Conservation (phyloP, 257 asterid genomes). For the Capsicum rhomboideum region DNA sequence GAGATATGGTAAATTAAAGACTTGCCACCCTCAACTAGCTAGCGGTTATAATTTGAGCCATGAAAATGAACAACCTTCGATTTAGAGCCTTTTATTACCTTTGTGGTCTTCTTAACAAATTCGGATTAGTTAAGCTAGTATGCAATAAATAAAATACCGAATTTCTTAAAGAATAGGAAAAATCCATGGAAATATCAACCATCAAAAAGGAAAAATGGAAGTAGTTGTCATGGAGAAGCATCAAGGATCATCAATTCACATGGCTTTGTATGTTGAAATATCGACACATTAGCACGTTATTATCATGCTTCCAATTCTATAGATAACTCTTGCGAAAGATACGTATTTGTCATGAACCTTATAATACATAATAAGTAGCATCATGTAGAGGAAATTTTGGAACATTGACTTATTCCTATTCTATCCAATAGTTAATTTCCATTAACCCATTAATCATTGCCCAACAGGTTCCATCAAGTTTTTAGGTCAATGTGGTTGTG, state of each 20-base stretch:
- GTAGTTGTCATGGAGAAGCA: background rate
- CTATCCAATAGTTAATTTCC: background rate
- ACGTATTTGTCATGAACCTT: background rate
- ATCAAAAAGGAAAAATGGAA: background rate
- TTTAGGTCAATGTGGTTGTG: background rate
- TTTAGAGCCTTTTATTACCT: background rate
- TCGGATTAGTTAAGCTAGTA: no score
- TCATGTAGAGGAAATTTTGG: background rate
- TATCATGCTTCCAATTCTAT: constrained; percentile 4
- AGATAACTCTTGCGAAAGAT: background rate
- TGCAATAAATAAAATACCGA: no score
- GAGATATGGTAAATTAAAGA: background rate
- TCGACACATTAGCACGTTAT: constrained; percentile 11
- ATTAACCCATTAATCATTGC: background rate
- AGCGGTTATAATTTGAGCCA: background rate
- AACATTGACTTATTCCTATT: background rate
- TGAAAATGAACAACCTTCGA: background rate
- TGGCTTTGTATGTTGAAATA: background rate
- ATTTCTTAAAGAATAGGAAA: background rate
- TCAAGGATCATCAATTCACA: background rate
- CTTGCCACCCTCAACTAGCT: no score
- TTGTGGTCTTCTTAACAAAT: background rate
- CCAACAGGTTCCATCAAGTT: background rate
- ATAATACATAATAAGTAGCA: background rate
- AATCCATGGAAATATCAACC: background rate